These are phyloP conservation scores for Paramyrothecium roridum DNA, from an alignment of 2,329 filamentous ascomycete species.

Conservation along the genomic window DNA sequence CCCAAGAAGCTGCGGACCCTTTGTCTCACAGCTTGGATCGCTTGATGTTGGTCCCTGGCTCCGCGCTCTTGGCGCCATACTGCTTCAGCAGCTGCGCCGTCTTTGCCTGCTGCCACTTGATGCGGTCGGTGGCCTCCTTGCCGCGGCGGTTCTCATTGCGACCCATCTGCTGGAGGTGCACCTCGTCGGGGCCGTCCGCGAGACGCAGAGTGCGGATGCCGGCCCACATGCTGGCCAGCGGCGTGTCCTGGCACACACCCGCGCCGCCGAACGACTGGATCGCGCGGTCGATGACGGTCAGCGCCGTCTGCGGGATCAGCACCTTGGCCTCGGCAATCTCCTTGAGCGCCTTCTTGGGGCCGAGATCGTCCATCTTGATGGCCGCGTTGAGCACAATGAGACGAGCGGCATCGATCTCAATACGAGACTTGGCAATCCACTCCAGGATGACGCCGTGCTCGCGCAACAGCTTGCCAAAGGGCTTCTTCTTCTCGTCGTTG, in stretches of 20 bases:
- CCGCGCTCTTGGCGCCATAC: slow-evolving; percentile 42
- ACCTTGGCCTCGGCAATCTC: slow-evolving; percentile 97
- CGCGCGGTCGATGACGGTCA: slow-evolving; percentile 89
- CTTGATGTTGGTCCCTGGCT: slow-evolving; percentile 52
- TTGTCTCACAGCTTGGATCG: slow-evolving; percentile 42
- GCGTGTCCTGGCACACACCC: slow-evolving; percentile 92
- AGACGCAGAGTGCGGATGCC: slow-evolving; percentile 77
- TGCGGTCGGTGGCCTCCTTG: slow-evolving; percentile 55
- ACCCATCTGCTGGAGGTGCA: slow-evolving; percentile 80
- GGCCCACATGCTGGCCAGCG: slow-evolving; percentile 81
- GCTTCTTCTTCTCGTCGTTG: slow-evolving; percentile 87
- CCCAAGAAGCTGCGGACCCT: slow-evolving; percentile 4
- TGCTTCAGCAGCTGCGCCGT: slow-evolving; percentile 63
- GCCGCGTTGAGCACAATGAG: slow-evolving; percentile 92
- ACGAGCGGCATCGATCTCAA: slow-evolving; percentile 91
- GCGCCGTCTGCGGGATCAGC: slow-evolving; percentile 75
- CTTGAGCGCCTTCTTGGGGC: slow-evolving; percentile 84
- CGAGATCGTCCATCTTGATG: slow-evolving; percentile 85
- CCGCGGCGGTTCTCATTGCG: slow-evolving; percentile 75
- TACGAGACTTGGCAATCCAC: slow-evolving; percentile 86
- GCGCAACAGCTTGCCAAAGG: slow-evolving; percentile 83
- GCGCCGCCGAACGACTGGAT: slow-evolving; percentile 90
- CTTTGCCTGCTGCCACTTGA: slow-evolving; percentile 62
- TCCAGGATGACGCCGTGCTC: slow-evolving; percentile 94
- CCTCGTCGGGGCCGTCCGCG: slow-evolving; percentile 95